Percentiles rank a stretch among this genome's conserved stretches.
Evolutionary conservation across 139 green algal genomes (phyloP).

Genomic region (Chlorella sp.): DNA sequence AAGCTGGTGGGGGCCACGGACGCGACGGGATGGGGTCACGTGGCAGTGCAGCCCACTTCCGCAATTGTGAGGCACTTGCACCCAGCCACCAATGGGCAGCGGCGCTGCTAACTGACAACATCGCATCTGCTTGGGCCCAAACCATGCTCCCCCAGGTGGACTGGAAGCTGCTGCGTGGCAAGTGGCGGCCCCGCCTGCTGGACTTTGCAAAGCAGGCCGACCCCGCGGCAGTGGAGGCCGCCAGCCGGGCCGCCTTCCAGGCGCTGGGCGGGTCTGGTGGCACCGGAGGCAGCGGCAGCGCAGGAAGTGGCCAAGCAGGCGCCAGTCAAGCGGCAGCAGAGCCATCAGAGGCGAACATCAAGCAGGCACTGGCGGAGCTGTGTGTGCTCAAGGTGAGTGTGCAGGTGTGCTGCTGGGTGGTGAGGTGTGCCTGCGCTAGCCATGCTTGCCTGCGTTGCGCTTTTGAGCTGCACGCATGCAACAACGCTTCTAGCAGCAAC

Average conservation of each 20-base stretch:
- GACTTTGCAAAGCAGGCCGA: slow-evolving; percentile 51
- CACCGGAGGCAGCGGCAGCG: background rate
- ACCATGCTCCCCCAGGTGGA: slow-evolving; percentile 67
- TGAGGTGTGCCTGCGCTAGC: background rate
- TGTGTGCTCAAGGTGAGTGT: slow-evolving; percentile 44
- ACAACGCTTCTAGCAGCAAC: background rate
- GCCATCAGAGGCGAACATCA: background rate
- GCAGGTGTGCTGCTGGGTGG: background rate
- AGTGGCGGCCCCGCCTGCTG: slow-evolving; percentile 66
- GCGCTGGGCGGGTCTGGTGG: background rate
- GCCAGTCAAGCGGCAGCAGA: background rate
- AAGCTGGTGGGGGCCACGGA: slow-evolving; percentile 24
- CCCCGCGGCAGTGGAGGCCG: slow-evolving; percentile 15
- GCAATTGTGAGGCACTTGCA: background rate
- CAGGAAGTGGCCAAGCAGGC: too few species aligned
- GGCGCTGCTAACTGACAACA: background rate
- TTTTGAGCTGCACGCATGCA: background rate
- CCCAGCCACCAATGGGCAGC: background rate
- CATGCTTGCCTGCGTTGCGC: background rate
- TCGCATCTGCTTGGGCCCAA: background rate
- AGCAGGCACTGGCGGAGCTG: slow-evolving; percentile 48
- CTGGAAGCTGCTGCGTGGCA: slow-evolving; percentile 75
- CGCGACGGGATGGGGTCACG: background rate
- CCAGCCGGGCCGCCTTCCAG: background rate
- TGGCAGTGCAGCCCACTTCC: background rate